Conservation (phyloP, 805 yeast species). For the Candida sithepensis region DNA sequence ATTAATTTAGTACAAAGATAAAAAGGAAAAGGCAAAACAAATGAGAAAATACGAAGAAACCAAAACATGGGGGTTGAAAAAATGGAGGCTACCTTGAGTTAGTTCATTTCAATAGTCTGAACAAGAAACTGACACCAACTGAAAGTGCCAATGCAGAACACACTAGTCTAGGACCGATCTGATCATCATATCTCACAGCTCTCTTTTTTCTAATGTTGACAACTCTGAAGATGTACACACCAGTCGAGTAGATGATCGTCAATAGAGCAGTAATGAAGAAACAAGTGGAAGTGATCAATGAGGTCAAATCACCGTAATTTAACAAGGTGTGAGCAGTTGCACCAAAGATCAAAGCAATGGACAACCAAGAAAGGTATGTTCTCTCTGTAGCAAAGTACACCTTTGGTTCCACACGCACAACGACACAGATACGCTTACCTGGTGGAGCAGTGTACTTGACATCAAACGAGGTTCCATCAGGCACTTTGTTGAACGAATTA, state of each 20-base stretch:
- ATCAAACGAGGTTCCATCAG: slow-evolving; percentile 62
- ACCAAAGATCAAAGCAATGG: slow-evolving; percentile 82
- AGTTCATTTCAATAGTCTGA: slow-evolving; percentile 37
- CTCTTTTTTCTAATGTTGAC: slow-evolving; percentile 76
- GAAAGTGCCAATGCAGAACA: slow-evolving; percentile 73
- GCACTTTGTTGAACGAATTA: slow-evolving; percentile 54
- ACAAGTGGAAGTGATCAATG: slow-evolving; percentile 79
- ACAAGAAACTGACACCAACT: slow-evolving; percentile 57
- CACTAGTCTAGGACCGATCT: slow-evolving; percentile 78
- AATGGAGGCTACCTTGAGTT: not conserved
- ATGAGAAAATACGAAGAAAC: not conserved
- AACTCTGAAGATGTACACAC: slow-evolving; percentile 77
- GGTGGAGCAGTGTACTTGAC: slow-evolving; percentile 67
- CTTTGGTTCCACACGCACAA: slow-evolving; percentile 96
- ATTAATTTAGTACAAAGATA: too few relatives aligned
- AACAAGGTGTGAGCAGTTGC: slow-evolving; percentile 85
- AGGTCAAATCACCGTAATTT: slow-evolving; percentile 74
- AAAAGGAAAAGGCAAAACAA: too few relatives aligned
- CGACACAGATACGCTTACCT: slow-evolving; percentile 87
- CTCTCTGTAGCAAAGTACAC: slow-evolving; percentile 99
- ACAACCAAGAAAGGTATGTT: slow-evolving; percentile 90
- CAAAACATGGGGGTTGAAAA: not conserved
- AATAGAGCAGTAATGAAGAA: slow-evolving; percentile 78
- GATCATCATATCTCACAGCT: slow-evolving; percentile 83
- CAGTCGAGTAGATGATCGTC: slow-evolving; percentile 69